phyloP scores from a whole-genome alignment of 2,329 filamentous ascomycete species.

The Curvularia verruculosa region DNA sequence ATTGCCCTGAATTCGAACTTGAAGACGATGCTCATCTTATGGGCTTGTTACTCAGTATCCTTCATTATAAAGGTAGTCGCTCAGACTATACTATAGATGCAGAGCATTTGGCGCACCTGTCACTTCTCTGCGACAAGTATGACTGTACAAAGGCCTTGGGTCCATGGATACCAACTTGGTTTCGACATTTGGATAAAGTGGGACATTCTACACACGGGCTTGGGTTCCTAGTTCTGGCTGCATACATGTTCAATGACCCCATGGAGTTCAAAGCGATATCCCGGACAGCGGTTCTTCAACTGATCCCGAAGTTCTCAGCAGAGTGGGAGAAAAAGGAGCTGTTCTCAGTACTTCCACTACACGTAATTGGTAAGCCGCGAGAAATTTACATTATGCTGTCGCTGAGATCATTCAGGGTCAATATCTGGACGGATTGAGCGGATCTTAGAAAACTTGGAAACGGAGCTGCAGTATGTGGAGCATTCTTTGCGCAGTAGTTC shows the following conservation, averaged over 20 bases:
- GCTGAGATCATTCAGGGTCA: neutral
- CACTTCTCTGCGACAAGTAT: neutral
- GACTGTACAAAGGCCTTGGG: constrained; percentile 9
- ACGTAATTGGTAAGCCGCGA: neutral
- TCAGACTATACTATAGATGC: constrained; percentile 3
- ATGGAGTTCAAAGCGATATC: constrained; percentile 6
- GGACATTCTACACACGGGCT: neutral
- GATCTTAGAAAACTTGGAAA: neutral
- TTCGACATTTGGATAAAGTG: constrained; percentile 1
- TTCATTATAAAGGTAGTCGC: constrained; percentile 6
- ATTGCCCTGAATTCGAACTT: constrained; percentile 8
- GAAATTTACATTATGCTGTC: neutral
- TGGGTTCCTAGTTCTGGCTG: constrained; percentile 15
- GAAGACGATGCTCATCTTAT: constrained; percentile 13
- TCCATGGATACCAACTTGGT: constrained; percentile 13
- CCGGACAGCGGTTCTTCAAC: neutral
- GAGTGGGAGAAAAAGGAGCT: constrained; percentile 1
- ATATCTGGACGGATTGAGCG: neutral
- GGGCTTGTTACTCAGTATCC: constrained; percentile 8
- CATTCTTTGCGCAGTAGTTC: neutral
- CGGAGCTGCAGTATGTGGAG: neutral
- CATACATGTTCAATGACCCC: constrained; percentile 11
- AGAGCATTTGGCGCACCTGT: constrained; percentile 7
- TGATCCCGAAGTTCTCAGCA: neutral
- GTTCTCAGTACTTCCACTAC: neutral